Conservation (phyloP, 108 stramenopile genomes). For the Thalassiosira profunda region DNA sequence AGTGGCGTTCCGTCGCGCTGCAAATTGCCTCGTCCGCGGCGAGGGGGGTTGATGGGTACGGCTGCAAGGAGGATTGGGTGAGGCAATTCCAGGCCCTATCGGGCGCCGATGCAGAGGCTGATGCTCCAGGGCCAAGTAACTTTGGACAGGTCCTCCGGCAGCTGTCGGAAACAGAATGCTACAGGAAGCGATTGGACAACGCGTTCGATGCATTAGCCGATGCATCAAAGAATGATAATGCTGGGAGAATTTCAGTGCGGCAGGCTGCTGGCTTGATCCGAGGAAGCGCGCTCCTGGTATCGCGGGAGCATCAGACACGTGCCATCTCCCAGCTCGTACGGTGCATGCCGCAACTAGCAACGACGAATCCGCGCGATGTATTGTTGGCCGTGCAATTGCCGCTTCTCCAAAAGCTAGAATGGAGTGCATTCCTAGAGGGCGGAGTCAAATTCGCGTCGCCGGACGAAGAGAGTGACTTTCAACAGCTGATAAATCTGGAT, state of each 20-base stretch:
- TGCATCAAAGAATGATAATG: not conserved
- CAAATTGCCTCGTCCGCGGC: slow-evolving; percentile 16
- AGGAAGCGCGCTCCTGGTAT: slow-evolving; percentile 2
- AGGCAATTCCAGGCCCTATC: not conserved
- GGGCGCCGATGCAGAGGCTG: not conserved
- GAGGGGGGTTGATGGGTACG: slow-evolving; percentile 10
- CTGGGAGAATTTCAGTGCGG: slow-evolving; percentile 7
- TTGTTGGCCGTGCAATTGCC: slow-evolving; percentile 28
- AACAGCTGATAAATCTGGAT: slow-evolving; percentile 8
- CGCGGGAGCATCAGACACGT: not conserved
- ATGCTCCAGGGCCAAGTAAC: not conserved
- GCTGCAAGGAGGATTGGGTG: slow-evolving; percentile 17
- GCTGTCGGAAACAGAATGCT: slow-evolving; percentile 7
- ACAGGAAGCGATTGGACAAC: slow-evolving; percentile 13
- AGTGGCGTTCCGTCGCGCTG: slow-evolving; percentile 17
- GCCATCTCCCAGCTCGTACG: not conserved
- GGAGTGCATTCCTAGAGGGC: slow-evolving; percentile 15
- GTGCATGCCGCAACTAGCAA: slow-evolving; percentile 12
- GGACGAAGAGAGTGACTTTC: slow-evolving; percentile 5
- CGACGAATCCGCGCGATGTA: slow-evolving; percentile 18
- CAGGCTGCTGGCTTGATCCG: slow-evolving; percentile 29
- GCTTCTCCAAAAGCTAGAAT: slow-evolving; percentile 17
- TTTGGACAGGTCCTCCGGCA: slow-evolving; percentile 10
- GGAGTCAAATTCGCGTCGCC: slow-evolving; percentile 15
- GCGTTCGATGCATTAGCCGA: not conserved